phyloP scores from a whole-genome alignment of 2,329 filamentous ascomycete species.

The Cylindrodendrum hubeiense region DNA sequence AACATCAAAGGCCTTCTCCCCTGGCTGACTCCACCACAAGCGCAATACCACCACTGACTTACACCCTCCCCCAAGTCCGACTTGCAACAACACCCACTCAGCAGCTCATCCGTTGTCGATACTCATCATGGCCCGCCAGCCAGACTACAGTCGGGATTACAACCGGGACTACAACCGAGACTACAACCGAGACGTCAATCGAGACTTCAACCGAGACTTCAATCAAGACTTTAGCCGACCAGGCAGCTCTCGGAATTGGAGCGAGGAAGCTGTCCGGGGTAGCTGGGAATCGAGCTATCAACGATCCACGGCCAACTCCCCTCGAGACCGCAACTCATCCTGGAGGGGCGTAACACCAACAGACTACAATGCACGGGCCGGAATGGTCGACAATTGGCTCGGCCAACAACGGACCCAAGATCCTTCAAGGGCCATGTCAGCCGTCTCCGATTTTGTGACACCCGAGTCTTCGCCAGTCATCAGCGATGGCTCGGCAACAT shows the following conservation, averaged over 20 bases:
- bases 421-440: slow-evolving; percentile 27
- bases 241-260: slow-evolving; percentile 45
- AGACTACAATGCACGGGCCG: slow-evolving; percentile 35
- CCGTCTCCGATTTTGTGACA: slow-evolving; percentile 40
- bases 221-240: slow-evolving; percentile 23
- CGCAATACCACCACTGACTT: slow-evolving; percentile 17
- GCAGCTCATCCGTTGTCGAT: slow-evolving; percentile 2
- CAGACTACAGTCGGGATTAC: slow-evolving; percentile 24
- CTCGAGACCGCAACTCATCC: slow-evolving; percentile 34
- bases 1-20: neutral
- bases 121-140: slow-evolving; percentile 39
- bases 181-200: neutral
- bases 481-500: slow-evolving; percentile 42
- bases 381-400: slow-evolving; percentile 42
- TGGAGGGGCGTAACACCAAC: slow-evolving; percentile 30
- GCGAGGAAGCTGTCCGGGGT: slow-evolving; percentile 43
- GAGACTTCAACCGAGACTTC: slow-evolving; percentile 17
- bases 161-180: neutral
- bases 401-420: slow-evolving; percentile 39
- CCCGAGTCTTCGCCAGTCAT: slow-evolving; percentile 42
- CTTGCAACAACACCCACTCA: neutral
- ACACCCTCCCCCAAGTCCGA: slow-evolving; percentile 19
- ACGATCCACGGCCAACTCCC: slow-evolving; percentile 36
- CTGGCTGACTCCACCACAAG: slow-evolving; percentile 4
- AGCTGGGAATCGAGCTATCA: slow-evolving; percentile 43